Conservation (phyloP, 345 rosid genomes). For the Aquilaria malaccensis region DNA sequence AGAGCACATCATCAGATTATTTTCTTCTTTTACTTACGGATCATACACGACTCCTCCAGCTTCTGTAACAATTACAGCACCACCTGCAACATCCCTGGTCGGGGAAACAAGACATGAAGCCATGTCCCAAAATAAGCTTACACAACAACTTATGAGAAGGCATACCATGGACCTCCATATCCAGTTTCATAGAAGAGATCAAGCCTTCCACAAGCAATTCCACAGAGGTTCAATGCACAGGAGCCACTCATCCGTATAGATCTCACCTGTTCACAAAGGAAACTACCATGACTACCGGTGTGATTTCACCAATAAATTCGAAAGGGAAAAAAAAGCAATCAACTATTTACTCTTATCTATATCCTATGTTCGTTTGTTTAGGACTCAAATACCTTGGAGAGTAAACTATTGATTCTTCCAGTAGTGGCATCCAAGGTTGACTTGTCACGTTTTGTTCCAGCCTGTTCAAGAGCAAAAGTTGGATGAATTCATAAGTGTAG, state of each 20-base stretch:
- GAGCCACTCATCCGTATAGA: slow-evolving; percentile 92
- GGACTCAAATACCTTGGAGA: slow-evolving; percentile 48
- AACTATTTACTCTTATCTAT: slow-evolving; percentile 4
- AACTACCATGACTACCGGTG: background rate
- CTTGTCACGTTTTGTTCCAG: slow-evolving; percentile 76
- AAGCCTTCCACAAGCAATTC: slow-evolving; percentile 82
- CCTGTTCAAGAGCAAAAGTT: slow-evolving; percentile 37
- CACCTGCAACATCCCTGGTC: slow-evolving; percentile 93
- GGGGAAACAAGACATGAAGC: slow-evolving; percentile 1
- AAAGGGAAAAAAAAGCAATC: background rate
- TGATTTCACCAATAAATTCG: background rate
- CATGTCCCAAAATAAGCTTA: background rate
- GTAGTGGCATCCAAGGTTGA: slow-evolving; percentile 61
- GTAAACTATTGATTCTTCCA: slow-evolving; percentile 66
- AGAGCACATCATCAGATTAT: background rate
- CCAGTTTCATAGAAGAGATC: slow-evolving; percentile 81
- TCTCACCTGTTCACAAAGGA: slow-evolving; percentile 58
- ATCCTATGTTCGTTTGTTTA: too few relatives aligned
- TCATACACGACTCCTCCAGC: slow-evolving; percentile 92
- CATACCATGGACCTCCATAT: slow-evolving; percentile 92
- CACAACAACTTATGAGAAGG: background rate
- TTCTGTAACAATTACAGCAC: slow-evolving; percentile 74
- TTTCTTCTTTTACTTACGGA: slow-evolving; percentile 52
- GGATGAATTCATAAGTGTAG: too few relatives aligned
- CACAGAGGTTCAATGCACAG: slow-evolving; percentile 91